phyloP scores from a whole-genome alignment of 257 asterid species.

The Solanum paucissectum region DNA sequence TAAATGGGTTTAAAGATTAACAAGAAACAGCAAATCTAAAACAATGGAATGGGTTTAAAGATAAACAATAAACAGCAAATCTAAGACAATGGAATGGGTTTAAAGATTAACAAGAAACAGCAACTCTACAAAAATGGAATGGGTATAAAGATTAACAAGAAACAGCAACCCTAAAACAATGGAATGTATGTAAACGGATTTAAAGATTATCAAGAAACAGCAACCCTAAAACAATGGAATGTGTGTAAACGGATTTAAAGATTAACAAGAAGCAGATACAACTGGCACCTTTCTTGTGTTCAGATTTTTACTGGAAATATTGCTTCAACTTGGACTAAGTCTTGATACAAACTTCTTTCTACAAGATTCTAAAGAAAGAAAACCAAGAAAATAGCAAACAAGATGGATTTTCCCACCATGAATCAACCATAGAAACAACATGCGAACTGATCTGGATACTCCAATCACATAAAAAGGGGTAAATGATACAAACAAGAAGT shows the following conservation, averaged over 20 bases:
- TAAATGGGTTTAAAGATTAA: not conserved
- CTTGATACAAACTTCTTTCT: not conserved
- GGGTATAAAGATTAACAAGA: not conserved
- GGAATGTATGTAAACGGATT: not conserved
- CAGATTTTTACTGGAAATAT: not conserved
- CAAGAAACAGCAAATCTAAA: not conserved
- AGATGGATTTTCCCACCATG: not conserved
- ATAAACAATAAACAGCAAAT: no score
- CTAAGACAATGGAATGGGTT: no score
- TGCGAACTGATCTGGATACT: not conserved
- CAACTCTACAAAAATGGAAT: no score
- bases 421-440: not conserved
- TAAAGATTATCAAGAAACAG: not conserved
- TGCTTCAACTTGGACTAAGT: not conserved
- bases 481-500: not conserved
- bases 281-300: not conserved
- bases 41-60: not conserved
- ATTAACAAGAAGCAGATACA: not conserved
- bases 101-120: no score
- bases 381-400: not conserved
- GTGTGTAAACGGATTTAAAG: not conserved
- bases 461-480: not conserved
- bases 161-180: not conserved
- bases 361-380: not conserved
- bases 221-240: not conserved